Evolutionary conservation across 805 yeast genomes (phyloP).

Genomic region (Sungouiella thailandica): DNA sequence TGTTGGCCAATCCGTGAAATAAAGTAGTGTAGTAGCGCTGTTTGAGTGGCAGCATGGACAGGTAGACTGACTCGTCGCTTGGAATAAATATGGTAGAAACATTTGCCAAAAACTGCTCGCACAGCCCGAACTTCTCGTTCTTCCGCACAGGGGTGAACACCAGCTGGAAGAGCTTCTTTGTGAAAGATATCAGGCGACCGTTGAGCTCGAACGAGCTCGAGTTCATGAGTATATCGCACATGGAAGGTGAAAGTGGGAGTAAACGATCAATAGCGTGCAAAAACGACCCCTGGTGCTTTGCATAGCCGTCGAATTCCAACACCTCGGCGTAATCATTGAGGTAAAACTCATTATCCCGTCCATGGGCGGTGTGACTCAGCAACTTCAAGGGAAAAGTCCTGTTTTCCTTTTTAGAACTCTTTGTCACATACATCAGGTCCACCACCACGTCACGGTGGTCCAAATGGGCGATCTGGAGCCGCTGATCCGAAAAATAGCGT

Average conservation of each 20-base stretch:
- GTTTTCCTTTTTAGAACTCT: constrained; percentile 1
- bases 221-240: constrained; percentile 32
- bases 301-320: constrained; percentile 52
- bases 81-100: constrained; percentile 32
- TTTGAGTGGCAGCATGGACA: constrained; percentile 24
- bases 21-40: constrained; percentile 25
- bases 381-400: constrained; percentile 8
- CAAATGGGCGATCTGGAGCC: constrained; percentile 28
- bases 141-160: constrained; percentile 17
- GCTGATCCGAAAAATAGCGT: constrained; percentile 31
- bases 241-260: constrained; percentile 30
- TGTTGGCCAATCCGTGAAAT: constrained; percentile 15
- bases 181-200: constrained; percentile 21
- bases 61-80: constrained; percentile 22
- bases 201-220: constrained; percentile 3
- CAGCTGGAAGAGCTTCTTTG: constrained; percentile 26
- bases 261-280: constrained; percentile 59
- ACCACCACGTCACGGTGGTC: constrained; percentile 20
- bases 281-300: constrained; percentile 58
- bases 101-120: constrained; percentile 23
- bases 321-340: constrained; percentile 45
- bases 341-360: constrained; percentile 9
- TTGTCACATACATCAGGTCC: constrained; percentile 24
- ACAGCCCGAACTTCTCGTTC: constrained; percentile 6
- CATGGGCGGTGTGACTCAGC: too few species aligned